Evolutionary conservation across 164 flowering plant genomes (phyloP), one percentile per base, ranked within the genome.

Genomic region (Pachysandra terminalis): DNA sequence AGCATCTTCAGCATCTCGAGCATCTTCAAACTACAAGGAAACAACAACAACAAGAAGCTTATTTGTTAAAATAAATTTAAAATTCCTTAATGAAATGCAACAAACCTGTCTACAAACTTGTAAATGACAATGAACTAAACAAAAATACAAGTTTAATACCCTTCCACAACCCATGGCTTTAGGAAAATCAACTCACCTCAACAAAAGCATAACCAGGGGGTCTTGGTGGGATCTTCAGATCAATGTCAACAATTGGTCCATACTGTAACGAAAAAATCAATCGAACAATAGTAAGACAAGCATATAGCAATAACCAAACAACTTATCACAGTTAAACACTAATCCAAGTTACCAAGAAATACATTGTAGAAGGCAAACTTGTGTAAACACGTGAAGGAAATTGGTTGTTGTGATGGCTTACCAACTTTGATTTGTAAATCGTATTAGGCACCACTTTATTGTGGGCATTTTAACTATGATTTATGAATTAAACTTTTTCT

Each of bases 1-100:
- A 35, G 98, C 99, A 85, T 92, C 97, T 71, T 92, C 97, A 79
- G 99, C 99, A 84, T 93, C 99, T 28, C 92, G 85, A 68, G 89
- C 73, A 48, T 93, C 97, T 76, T 92, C 98, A 85, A 96, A 96
- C 99, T 96, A 71, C 17, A 63, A 71, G 37, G 37, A 3, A 32
- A 32, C 37, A 32, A 32, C 37, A 32, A 32, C 37, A 32, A 32
- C 37, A 32, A 32, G 37, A 32, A 32, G 37, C 3, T 32, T 7
- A 32, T 32, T 3, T 32, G 7, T n/a, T 32, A 32, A 7, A 32
- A 32, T 7, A 32, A 32, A 32, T 32, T n/a, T 32, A 32, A 32
- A 3, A 32, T 32, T 32, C 37, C 37, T 32, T 32, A 7, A 7
- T 7, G 3, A 32, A 32, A 32, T 32, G 37, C 7, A 32, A 32